A percentile compares a stretch with the other conserved stretches of the same genome.
Evolutionary conservation across 208 protist species (phyloP).

Genomic region (Acanthamoeba triangularis): DNA sequence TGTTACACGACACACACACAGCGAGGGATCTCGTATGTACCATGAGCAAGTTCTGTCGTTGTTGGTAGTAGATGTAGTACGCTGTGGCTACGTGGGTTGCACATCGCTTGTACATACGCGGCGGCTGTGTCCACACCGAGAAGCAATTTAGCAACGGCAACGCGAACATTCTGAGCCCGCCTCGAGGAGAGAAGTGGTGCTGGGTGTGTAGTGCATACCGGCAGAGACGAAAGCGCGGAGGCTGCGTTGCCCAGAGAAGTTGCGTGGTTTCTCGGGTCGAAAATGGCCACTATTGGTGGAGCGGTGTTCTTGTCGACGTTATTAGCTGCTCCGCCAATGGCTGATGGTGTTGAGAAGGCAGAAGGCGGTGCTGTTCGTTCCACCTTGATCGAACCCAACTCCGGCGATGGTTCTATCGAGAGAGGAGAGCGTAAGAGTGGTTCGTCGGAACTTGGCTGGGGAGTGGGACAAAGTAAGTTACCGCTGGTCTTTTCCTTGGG

Average conservation of each 20-base stretch:
- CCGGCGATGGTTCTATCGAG: no score
- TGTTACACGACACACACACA: background rate
- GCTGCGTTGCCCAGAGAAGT: background rate
- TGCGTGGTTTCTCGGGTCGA: background rate
- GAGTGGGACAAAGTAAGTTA: no score
- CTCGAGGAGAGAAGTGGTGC: background rate
- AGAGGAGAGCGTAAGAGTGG: no score
- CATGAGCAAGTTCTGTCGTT: constrained; percentile 26
- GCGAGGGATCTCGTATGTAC: background rate
- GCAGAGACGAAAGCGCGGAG: background rate
- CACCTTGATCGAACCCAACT: background rate
- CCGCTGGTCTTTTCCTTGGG: background rate
- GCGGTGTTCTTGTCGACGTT: background rate
- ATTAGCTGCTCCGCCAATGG: background rate
- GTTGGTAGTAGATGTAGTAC: constrained; percentile 76
- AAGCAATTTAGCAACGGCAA: no score
- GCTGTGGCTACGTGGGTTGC: constrained; percentile 72
- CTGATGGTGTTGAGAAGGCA: background rate
- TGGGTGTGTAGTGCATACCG: background rate
- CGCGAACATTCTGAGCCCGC: background rate
- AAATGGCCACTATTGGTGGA: background rate
- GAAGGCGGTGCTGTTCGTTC: background rate
- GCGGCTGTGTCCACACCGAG: background rate
- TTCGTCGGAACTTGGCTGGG: no score
- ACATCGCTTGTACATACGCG: constrained; percentile 73